These are phyloP conservation scores for Phaeosphaeriaceae sp. DNA, from an alignment of 2,329 filamentous ascomycete species.

Conservation along the genomic window DNA sequence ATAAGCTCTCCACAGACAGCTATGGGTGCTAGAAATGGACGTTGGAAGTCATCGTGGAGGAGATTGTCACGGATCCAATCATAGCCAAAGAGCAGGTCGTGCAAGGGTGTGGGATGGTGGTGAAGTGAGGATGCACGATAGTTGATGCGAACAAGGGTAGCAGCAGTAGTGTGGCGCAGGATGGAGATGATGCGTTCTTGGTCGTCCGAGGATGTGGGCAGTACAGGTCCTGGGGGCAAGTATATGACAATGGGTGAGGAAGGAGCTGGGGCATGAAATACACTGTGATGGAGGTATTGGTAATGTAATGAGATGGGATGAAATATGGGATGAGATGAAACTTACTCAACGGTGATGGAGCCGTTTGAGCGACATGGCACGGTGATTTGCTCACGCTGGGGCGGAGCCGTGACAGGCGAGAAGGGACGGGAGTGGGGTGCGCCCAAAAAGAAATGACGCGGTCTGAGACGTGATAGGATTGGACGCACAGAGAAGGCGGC, in stretches of 20 bases:
- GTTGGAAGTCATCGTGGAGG: constrained; percentile 25
- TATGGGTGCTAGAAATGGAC: constrained; percentile 40
- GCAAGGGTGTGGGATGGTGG: constrained; percentile 54
- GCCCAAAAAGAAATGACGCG: not conserved
- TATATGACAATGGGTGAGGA: constrained; percentile 49
- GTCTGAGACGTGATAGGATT: not conserved
- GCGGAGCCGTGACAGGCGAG: constrained; percentile 28
- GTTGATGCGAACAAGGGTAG: constrained; percentile 53
- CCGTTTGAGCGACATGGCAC: constrained; percentile 53
- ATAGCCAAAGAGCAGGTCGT: constrained; percentile 55
- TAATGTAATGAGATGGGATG: not conserved
- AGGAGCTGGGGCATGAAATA: constrained; percentile 39
- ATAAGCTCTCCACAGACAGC: constrained; percentile 57
- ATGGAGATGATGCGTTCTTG: constrained; percentile 42
- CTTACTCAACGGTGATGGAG: constrained; percentile 51
- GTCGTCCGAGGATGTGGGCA: constrained; percentile 27
- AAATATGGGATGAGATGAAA: not conserved
- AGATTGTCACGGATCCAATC: constrained; percentile 56
- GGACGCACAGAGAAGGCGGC: constrained; percentile 16
- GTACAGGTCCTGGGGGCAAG: constrained; percentile 52
- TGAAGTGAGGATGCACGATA: constrained; percentile 50
- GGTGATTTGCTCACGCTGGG: constrained; percentile 36
- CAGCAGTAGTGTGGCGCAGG: constrained; percentile 46
- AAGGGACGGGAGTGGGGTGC: constrained; percentile 17
- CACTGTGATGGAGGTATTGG: constrained; percentile 30